phyloP scores from a whole-genome alignment of 768 basidiomycete species.

The Epithele typhae region DNA sequence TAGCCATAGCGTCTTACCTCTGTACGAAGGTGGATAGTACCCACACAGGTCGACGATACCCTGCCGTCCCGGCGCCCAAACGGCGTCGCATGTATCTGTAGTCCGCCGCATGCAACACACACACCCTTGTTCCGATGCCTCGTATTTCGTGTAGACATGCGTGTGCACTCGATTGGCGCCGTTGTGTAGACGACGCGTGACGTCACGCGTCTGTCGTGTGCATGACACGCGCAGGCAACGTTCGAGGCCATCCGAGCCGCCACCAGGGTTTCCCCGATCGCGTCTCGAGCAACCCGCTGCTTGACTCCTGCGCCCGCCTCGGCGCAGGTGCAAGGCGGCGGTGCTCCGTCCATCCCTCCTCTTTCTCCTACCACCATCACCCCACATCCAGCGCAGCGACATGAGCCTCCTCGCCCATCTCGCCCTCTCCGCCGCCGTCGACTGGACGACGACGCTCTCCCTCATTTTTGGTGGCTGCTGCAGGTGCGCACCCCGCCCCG shows the following conservation, averaged over 20 bases:
- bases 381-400: background rate
- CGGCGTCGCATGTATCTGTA: background rate
- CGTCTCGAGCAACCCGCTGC: background rate
- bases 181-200: constrained; percentile 13
- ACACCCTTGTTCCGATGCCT: too few species aligned
- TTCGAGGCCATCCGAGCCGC: background rate
- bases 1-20: constrained; percentile 7
- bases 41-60: constrained; percentile 2
- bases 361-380: background rate
- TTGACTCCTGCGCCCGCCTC: too few species aligned
- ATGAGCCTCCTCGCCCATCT: background rate
- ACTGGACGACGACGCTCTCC: constrained; percentile 64
- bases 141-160: too few species aligned
- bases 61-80: background rate
- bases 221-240: background rate
- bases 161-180: too few species aligned
- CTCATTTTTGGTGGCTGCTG: constrained; percentile 92
- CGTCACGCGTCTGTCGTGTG: constrained; percentile 4
- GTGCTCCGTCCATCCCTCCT: background rate
- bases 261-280: background rate
- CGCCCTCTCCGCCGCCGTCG: constrained; percentile 17
- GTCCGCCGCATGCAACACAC: background rate
- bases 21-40: background rate
- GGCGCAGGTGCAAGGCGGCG: too few species aligned
- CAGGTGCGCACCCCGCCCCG: constrained; percentile 37